Evolutionary conservation across 1,284 basidiomycete species (phyloP).

Genomic region (Malassezia restricta): DNA sequence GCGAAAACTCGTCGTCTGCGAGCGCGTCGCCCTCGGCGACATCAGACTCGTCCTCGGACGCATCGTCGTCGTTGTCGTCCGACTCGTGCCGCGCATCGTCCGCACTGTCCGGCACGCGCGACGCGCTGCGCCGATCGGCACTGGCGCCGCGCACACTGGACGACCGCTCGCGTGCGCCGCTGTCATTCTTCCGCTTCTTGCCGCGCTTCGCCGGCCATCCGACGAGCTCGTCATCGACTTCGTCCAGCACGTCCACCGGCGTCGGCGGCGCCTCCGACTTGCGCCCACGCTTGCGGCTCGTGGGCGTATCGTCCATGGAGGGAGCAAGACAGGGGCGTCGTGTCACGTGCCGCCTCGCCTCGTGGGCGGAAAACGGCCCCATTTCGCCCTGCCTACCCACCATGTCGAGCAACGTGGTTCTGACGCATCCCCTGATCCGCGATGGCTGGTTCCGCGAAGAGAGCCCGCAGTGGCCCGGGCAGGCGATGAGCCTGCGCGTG

Average conservation of each 20-base stretch:
- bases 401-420: constrained; percentile 19
- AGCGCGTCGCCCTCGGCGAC: constrained; percentile 34
- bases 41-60: constrained; percentile 31
- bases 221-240: constrained; percentile 4
- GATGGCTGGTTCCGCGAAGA: constrained; percentile 97
- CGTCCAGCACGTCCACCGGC: not conserved
- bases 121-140: constrained; percentile 9
- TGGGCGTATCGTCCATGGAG: not conserved
- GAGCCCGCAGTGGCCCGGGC: constrained; percentile 85
- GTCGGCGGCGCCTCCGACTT: not conserved
- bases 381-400: not conserved
- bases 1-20: constrained; percentile 29
- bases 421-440: constrained; percentile 48
- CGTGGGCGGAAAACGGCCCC: not conserved
- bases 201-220: not conserved
- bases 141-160: not conserved
- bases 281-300: not conserved
- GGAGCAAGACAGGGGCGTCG: not conserved
- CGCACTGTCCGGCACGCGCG: not conserved
- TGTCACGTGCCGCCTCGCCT: not conserved
- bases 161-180: constrained; percentile 3
- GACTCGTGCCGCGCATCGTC: constrained; percentile 20
- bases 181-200: constrained; percentile 3
- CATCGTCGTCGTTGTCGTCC: constrained; percentile 23
- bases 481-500: constrained; percentile 52